These are phyloP conservation scores for Bruguiera gymnorhiza DNA, from an alignment of 345 rosid genomes.

Conservation along the genomic window DNA sequence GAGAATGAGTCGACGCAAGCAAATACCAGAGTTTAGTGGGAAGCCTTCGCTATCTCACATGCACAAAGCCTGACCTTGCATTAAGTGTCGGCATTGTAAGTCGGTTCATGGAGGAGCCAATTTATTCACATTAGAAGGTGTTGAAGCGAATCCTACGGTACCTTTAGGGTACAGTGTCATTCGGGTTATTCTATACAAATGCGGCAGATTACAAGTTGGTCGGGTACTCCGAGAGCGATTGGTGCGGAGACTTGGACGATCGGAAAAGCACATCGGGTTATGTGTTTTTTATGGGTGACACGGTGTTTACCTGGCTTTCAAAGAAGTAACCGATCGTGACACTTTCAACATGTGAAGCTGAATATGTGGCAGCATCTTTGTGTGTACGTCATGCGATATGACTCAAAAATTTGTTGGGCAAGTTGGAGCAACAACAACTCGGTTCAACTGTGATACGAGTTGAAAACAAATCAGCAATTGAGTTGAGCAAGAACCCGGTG, in stretches of 20 bases:
- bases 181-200: conserved; percentile 1
- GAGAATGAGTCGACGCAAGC: neutral
- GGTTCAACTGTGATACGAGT: neutral
- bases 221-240: neutral
- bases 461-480: neutral
- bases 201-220: neutral
- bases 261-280: conserved; percentile 1
- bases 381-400: conserved; percentile 10
- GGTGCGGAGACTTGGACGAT: neutral
- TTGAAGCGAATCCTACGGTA: too few species aligned
- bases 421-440: neutral
- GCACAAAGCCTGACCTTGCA: neutral
- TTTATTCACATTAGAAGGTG: too few species aligned
- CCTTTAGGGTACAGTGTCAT: neutral
- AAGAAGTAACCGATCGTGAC: neutral
- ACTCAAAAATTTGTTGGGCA: neutral
- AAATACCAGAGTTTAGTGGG: neutral
- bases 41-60: conserved; percentile 2
- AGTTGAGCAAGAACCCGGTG: neutral
- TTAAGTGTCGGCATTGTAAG: conserved; percentile 6
- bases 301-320: neutral
- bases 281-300: conserved; percentile 2
- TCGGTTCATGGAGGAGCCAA: neutral
- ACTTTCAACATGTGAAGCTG: neutral
- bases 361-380: conserved; percentile 15